Base-by-base conservation (phyloP, 352 stramenopile species). In the Pythium dissotocum region DNA sequence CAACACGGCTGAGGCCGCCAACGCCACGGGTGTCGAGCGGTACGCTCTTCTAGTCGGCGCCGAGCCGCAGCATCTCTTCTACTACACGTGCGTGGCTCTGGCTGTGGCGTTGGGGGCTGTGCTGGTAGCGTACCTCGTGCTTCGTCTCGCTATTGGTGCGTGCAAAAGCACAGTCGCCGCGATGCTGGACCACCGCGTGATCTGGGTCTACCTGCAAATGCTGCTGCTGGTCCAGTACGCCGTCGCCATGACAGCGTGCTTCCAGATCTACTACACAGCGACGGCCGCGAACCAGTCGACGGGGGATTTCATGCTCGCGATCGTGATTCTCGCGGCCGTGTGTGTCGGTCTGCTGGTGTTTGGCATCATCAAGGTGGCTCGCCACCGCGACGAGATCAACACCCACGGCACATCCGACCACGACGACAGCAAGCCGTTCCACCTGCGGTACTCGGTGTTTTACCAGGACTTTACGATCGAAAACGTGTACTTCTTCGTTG, bases 401-500 rank as follows among this genome's bases (percentile, higher is more conserved):
- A 76, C 79, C n/a, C 68, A 83, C 49, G 76, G 76, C 24, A 78
- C 74, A 7, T 44, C 71, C 0, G 53, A 73, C 1, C 77, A 84
- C 48, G 76, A 85, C 32, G 61, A 53, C 36, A 52, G 71, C 53
- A 84, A 79, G 64, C 61, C 65, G 12, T 80, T 85, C 60, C 72
- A 83, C 62, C 55, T 76, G 33, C 72, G 72, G 3, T 88, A 84
- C 48, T 79, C 76, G 36, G 77, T 55, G 26, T 83, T 83, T 33
- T 88, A 86, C 65, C 76, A 83, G 26, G 77, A 85, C 36, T 88
- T 76, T 48, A 80, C 58, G 7, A 60, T 70, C n/a, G 63, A 72
- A 30, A 88, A 85, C 70, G 33, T 62, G 46, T 86, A 82, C 58
- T 88, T 86, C 33, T 86, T 86, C 54, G 65, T 83, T 36, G 66